phyloP scores from a whole-genome alignment of 1,139 yeast species.

The Taphrina flavorubra region DNA sequence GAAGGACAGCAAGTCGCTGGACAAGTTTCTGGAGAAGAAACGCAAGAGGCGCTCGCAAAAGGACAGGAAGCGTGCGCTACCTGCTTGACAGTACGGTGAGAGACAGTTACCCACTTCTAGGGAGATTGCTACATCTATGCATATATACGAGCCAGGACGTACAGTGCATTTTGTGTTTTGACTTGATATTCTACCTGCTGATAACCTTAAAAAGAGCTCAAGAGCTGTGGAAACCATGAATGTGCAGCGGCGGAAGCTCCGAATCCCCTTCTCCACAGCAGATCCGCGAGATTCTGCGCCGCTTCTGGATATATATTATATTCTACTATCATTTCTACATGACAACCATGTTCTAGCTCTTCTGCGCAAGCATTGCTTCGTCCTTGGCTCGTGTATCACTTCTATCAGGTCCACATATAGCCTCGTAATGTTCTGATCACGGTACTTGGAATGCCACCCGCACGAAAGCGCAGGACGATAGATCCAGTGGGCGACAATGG shows the following conservation, averaged over 20 bases:
- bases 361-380: neutral
- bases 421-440: no score
- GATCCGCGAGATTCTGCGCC: neutral
- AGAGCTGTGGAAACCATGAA: no score
- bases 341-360: neutral
- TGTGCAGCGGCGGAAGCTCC: neutral
- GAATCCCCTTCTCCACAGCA: neutral
- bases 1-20: slow-evolving; percentile 76
- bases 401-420: no score
- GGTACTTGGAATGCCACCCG: neutral
- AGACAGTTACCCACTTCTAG: neutral
- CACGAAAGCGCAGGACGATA: slow-evolving; percentile 12
- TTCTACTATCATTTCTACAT: no score
- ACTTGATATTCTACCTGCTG: no score
- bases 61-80: slow-evolving; percentile 63
- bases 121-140: neutral
- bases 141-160: no score
- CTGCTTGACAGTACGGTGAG: neutral
- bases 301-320: no score
- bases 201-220: no score
- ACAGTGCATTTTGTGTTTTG: no score
- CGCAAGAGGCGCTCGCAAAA: slow-evolving; percentile 91
- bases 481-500: neutral
- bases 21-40: slow-evolving; percentile 87
- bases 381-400: no score